These are phyloP conservation scores for Euphorbia corollata DNA, from an alignment of 441 rosid species.

Conservation along the genomic window DNA sequence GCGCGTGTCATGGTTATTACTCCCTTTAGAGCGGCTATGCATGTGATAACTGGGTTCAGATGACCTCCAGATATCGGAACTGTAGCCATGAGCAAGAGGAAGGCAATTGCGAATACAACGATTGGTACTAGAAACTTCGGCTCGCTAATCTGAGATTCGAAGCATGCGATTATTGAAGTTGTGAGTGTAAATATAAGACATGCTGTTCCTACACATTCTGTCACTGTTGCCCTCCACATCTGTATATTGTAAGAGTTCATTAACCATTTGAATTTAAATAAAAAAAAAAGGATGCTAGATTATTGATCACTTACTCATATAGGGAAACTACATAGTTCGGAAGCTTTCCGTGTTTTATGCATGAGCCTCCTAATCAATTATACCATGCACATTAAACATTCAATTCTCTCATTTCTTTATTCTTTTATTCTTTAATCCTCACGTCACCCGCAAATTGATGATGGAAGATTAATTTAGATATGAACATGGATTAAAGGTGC, in stretches of 20 bases:
- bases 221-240: slow-evolving; percentile 48
- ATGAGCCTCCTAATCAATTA: no score
- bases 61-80: slow-evolving; percentile 47
- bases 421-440: no score
- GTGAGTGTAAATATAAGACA: slow-evolving; percentile 36
- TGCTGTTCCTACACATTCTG: slow-evolving; percentile 43
- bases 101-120: slow-evolving; percentile 33
- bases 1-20: slow-evolving; percentile 26
- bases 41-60: slow-evolving; percentile 42
- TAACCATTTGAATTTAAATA: no score
- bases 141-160: slow-evolving; percentile 30
- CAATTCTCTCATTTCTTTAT: no score
- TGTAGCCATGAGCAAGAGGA: slow-evolving; percentile 36
- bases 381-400: no score
- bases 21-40: slow-evolving; percentile 33
- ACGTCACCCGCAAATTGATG: no score
- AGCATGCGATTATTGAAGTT: slow-evolving; percentile 31
- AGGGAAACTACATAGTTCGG: no score
- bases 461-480: no score
- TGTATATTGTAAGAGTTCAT: slow-evolving; percentile 1
- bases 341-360: no score
- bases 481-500: no score
- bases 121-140: slow-evolving; percentile 40
- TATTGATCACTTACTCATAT: no score
- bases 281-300: no score